Conservation (phyloP, 2,329 filamentous ascomycete species). For the Fusarium aywerte region DNA sequence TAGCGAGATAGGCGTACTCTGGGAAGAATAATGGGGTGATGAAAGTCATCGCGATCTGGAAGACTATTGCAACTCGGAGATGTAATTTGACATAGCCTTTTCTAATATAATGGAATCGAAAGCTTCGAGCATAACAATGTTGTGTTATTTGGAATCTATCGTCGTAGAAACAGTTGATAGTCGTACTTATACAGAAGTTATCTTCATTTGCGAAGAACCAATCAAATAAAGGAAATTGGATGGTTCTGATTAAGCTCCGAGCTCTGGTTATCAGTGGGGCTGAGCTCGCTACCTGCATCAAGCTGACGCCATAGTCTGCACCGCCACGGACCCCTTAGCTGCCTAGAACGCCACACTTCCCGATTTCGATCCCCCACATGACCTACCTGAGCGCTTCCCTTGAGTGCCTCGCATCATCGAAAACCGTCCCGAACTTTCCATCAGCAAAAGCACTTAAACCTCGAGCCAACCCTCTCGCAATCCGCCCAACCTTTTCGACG, state of each 20-base stretch:
- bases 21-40: background rate
- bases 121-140: too few species aligned
- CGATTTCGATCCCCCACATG: slow-evolving; percentile 36
- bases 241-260: too few species aligned
- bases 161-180: too few species aligned
- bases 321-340: slow-evolving; percentile 21
- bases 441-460: slow-evolving; percentile 25
- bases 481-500: background rate
- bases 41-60: background rate
- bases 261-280: too few species aligned
- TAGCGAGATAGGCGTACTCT: background rate
- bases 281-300: too few species aligned
- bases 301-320: slow-evolving; percentile 39
- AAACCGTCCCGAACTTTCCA: slow-evolving; percentile 29
- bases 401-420: slow-evolving; percentile 39
- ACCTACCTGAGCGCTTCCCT: slow-evolving; percentile 31
- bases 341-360: slow-evolving; percentile 41
- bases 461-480: slow-evolving; percentile 3
- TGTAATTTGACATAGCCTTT: slow-evolving; percentile 5
- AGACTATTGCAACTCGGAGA: background rate
- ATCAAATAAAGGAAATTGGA: too few species aligned
- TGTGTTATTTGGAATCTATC: too few species aligned
- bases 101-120: too few species aligned
- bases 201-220: too few species aligned
- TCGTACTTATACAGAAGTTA: too few species aligned